A percentile compares a stretch with the other conserved stretches of the same genome.
phyloP scores from a whole-genome alignment of 345 rosid genomes.

The Linum trigynum region DNA sequence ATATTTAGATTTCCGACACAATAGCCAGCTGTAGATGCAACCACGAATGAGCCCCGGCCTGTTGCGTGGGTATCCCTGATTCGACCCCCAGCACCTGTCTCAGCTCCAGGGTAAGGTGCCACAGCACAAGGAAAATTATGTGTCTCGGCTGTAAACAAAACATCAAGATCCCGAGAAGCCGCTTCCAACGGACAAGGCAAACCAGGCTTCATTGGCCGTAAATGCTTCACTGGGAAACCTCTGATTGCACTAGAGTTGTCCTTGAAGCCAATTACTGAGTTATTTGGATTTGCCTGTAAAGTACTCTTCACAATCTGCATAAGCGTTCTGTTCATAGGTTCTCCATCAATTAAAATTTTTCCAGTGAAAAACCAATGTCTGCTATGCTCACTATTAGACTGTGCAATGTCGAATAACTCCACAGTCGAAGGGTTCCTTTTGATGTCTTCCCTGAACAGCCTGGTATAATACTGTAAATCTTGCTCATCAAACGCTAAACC shows the following conservation, averaged over 20 bases:
- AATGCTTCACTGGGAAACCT: conserved; percentile 63
- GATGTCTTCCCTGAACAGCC: conserved; percentile 61
- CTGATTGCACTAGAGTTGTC: conserved; percentile 93
- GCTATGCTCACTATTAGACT: conserved; percentile 91
- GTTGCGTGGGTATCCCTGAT: conserved; percentile 99
- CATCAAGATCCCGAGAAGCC: conserved; percentile 50
- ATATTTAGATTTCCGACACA: conserved; percentile 74
- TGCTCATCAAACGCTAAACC: conserved; percentile 95
- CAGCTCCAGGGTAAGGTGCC: conserved; percentile 97
- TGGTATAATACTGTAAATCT: conserved; percentile 79
- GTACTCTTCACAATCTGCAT: conserved; percentile 97
- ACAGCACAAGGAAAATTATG: conserved; percentile 99
- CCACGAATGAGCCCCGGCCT: conserved; percentile 83
- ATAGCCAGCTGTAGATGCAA: conserved; percentile 83
- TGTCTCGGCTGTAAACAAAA: conserved; percentile 87
- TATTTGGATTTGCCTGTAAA: conserved; percentile 63
- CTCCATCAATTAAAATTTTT: conserved; percentile 75
- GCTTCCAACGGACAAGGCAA: conserved; percentile 43
- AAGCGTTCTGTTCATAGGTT: conserved; percentile 65
- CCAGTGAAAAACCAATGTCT: conserved; percentile 96
- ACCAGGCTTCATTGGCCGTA: conserved; percentile 71
- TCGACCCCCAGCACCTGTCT: conserved; percentile 96
- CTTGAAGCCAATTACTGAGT: conserved; percentile 83
- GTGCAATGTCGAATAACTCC: conserved; percentile 90
- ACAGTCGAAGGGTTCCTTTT: conserved; percentile 78